A percentile compares a stretch with the other conserved stretches of the same genome.
phyloP scores from a whole-genome alignment of 1,139 yeast genomes.

The Sugiyamaella paludigena region DNA sequence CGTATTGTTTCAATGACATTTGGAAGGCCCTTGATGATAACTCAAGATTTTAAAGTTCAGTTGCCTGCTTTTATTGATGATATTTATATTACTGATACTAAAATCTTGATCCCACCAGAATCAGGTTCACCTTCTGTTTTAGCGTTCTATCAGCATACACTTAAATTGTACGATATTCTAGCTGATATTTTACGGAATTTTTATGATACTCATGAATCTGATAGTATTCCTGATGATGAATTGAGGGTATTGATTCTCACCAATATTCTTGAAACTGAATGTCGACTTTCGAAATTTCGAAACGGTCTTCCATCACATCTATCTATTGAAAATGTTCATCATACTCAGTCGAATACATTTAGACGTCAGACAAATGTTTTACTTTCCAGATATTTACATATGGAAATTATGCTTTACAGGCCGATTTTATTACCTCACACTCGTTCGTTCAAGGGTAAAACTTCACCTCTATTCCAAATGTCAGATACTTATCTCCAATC shows the following conservation, averaged over 20 bases:
- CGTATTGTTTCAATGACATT: slow-evolving; percentile 23
- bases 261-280: slow-evolving; percentile 16
- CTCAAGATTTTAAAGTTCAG: slow-evolving; percentile 15
- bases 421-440: slow-evolving; percentile 21
- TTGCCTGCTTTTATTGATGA: slow-evolving; percentile 24
- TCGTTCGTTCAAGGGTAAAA: slow-evolving; percentile 1
- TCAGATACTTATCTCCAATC: slow-evolving; percentile 15
- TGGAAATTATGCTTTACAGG: slow-evolving; percentile 23
- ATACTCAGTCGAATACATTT: slow-evolving; percentile 5
- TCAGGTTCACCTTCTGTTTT: slow-evolving; percentile 17
- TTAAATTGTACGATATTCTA: slow-evolving; percentile 20
- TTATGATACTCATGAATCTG: slow-evolving; percentile 16
- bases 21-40: slow-evolving; percentile 26
- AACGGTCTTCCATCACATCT: slow-evolving; percentile 14
- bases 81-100: slow-evolving; percentile 20
- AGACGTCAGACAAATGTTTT: slow-evolving; percentile 22
- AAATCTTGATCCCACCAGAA: slow-evolving; percentile 13
- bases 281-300: slow-evolving; percentile 11
- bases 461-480: not conserved
- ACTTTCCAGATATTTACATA: slow-evolving; percentile 20
- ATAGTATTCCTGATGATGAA: slow-evolving; percentile 3
- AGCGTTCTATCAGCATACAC: slow-evolving; percentile 18
- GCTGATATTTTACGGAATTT: slow-evolving; percentile 17
- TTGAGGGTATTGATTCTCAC: slow-evolving; percentile 8
- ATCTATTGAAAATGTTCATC: slow-evolving; percentile 9